Evolutionary conservation across 2,329 filamentous ascomycete genomes (phyloP).

Genomic region (Chalaropsis thielavioides): DNA sequence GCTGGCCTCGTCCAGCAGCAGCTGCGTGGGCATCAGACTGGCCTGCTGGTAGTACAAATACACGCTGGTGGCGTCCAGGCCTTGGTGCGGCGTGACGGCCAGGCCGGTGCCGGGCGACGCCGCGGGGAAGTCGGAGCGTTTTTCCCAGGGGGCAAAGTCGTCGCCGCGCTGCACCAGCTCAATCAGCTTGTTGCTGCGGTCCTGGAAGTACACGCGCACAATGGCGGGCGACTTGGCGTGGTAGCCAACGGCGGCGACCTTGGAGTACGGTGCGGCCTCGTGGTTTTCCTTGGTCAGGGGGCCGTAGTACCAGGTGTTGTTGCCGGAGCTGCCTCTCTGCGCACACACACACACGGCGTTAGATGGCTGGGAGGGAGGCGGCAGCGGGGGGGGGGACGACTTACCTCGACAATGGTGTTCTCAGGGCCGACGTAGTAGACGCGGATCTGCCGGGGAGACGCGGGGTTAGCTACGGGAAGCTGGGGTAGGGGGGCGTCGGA

Average conservation of each 20-base stretch:
- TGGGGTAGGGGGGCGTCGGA: not conserved
- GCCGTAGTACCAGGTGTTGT: constrained; percentile 16
- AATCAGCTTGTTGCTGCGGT: constrained; percentile 16
- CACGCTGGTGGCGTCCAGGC: constrained; percentile 14
- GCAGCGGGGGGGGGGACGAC: not conserved
- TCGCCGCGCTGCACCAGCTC: constrained; percentile 17
- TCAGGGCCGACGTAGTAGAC: constrained; percentile 16
- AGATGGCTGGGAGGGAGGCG: not conserved
- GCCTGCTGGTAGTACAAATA: constrained; percentile 17
- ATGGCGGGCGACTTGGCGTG: constrained; percentile 15
- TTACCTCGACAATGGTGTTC: constrained; percentile 16
- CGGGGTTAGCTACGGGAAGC: not conserved
- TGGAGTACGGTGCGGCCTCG: constrained; percentile 15
- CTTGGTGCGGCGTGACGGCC: constrained; percentile 13
- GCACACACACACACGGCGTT: not conserved
- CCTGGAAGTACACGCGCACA: constrained; percentile 16
- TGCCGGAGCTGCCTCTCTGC: constrained; percentile 15
- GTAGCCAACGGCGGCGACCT: constrained; percentile 17
- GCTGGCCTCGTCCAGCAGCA: constrained; percentile 12
- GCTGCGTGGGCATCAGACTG: constrained; percentile 12
- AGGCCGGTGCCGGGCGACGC: constrained; percentile 16
- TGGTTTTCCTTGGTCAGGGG: constrained; percentile 13
- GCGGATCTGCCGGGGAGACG: constrained; percentile 8
- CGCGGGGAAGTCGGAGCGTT: constrained; percentile 12
- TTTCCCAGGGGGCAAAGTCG: constrained; percentile 15